Evolutionary conservation across 2,329 filamentous ascomycete genomes (phyloP).

Genomic region (Ascochyta koolunga): DNA sequence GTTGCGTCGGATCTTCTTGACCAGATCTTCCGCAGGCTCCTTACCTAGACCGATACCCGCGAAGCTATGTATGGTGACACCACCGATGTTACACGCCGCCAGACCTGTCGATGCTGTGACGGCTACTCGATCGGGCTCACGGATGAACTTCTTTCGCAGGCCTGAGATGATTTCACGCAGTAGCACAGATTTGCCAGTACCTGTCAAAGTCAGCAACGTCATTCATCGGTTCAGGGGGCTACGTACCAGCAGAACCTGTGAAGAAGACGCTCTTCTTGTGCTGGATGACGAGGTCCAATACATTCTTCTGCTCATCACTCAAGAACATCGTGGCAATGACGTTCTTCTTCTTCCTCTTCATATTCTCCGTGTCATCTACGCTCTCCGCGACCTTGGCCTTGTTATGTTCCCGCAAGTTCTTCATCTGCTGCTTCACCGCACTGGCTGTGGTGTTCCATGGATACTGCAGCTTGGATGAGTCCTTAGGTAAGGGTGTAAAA

Average conservation of each 20-base stretch:
- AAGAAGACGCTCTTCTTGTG: slow-evolving; percentile 92
- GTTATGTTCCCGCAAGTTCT: slow-evolving; percentile 69
- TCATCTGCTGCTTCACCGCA: slow-evolving; percentile 78
- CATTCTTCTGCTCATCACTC: slow-evolving; percentile 84
- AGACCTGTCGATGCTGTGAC: slow-evolving; percentile 95
- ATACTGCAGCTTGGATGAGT: slow-evolving; percentile 42
- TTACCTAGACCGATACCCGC: slow-evolving; percentile 94
- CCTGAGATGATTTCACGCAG: slow-evolving; percentile 89
- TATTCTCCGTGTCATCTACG: slow-evolving; percentile 54
- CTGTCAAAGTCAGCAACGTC: slow-evolving; percentile 32
- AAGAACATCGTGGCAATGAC: slow-evolving; percentile 68
- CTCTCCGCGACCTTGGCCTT: slow-evolving; percentile 50
- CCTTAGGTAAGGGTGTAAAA: slow-evolving; percentile 53
- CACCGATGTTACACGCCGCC: slow-evolving; percentile 95
- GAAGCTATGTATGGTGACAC: slow-evolving; percentile 95
- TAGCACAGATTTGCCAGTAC: slow-evolving; percentile 94
- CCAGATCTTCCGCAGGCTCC: slow-evolving; percentile 76
- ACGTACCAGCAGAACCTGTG: slow-evolving; percentile 82
- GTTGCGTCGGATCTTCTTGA: slow-evolving; percentile 91
- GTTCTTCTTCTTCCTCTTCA: slow-evolving; percentile 52
- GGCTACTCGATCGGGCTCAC: slow-evolving; percentile 82
- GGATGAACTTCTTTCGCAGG: slow-evolving; percentile 75
- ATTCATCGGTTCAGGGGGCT: not conserved
- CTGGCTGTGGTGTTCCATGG: slow-evolving; percentile 78
- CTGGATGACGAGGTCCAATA: slow-evolving; percentile 81